Evolutionary conservation across 176 grass and related monocot genomes (phyloP).

Genomic region (Ensete ventricosum): DNA sequence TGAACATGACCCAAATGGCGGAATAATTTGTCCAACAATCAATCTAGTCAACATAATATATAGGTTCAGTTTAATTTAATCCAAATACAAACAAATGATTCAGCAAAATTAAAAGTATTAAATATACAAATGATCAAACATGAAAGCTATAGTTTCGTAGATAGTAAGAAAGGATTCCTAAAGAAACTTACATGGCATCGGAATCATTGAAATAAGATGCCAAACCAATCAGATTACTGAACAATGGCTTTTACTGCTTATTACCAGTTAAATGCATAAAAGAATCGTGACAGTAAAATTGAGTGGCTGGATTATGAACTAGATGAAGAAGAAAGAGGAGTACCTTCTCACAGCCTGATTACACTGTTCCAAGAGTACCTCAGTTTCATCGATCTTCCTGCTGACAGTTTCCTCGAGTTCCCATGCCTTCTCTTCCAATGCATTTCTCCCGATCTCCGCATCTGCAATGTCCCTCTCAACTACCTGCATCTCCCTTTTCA

Average conservation of each 20-base stretch:
- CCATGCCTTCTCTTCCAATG: conserved; percentile 61
- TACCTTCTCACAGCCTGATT: conserved; percentile 75
- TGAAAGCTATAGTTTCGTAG: too few relatives aligned
- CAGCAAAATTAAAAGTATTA: too few relatives aligned
- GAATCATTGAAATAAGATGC: not conserved
- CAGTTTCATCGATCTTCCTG: conserved; percentile 49
- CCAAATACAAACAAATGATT: too few relatives aligned
- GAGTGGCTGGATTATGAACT: not conserved
- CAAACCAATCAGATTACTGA: not conserved
- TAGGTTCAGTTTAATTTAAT: too few relatives aligned
- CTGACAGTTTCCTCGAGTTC: conserved; percentile 49
- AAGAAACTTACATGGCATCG: too few relatives aligned
- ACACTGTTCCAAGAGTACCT: conserved; percentile 41
- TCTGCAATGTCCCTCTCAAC: conserved; percentile 51
- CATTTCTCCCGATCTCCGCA: conserved; percentile 28
- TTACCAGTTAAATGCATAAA: not conserved
- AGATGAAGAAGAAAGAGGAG: not conserved
- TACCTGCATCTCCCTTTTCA: conserved; percentile 54
- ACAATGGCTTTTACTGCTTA: not conserved
- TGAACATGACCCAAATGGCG: too few relatives aligned
- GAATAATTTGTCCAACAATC: too few relatives aligned
- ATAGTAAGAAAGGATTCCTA: too few relatives aligned
- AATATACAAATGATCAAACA: too few relatives aligned
- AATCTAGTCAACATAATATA: too few relatives aligned
- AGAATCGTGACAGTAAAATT: not conserved